A percentile compares a stretch with the other conserved stretches of the same genome.
These are phyloP conservation scores for Fraxinus platypoda DNA, from an alignment of 305 asterid species.

Conservation along the genomic window DNA sequence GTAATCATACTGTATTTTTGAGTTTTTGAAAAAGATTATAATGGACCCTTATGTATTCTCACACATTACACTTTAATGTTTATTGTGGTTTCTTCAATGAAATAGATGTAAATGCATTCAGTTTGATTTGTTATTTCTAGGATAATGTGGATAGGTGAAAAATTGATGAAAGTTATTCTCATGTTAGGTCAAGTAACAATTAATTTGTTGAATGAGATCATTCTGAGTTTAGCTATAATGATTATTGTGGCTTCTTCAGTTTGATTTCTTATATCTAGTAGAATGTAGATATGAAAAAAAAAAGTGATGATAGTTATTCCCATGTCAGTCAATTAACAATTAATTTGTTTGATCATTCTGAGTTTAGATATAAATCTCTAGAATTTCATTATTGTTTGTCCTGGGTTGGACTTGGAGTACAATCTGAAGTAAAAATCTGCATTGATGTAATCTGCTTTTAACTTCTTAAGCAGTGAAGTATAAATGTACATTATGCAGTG, in stretches of 20 bases:
- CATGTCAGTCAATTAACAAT: neutral
- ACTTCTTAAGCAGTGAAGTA: neutral
- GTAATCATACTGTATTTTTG: neutral
- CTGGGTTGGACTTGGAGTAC: neutral
- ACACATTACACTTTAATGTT: neutral
- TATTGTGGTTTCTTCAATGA: neutral
- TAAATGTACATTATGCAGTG: slow-evolving; percentile 7
- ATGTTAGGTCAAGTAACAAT: neutral
- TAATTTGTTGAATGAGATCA: neutral
- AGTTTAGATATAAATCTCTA: neutral
- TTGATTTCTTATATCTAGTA: neutral
- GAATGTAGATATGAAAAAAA: neutral
- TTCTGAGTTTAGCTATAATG: neutral
- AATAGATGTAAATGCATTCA: neutral
- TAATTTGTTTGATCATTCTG: neutral
- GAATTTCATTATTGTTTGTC: neutral
- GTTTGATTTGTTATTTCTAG: neutral
- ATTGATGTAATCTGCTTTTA: neutral
- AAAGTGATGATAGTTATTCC: neutral
- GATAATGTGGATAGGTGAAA: neutral
- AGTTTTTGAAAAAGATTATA: neutral
- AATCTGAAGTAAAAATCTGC: neutral
- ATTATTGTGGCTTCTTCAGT: neutral
- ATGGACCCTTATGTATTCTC: neutral
- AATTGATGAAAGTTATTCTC: neutral